Evolutionary conservation across 768 basidiomycete species (phyloP).

Genomic region (Leccinum incarnatum): DNA sequence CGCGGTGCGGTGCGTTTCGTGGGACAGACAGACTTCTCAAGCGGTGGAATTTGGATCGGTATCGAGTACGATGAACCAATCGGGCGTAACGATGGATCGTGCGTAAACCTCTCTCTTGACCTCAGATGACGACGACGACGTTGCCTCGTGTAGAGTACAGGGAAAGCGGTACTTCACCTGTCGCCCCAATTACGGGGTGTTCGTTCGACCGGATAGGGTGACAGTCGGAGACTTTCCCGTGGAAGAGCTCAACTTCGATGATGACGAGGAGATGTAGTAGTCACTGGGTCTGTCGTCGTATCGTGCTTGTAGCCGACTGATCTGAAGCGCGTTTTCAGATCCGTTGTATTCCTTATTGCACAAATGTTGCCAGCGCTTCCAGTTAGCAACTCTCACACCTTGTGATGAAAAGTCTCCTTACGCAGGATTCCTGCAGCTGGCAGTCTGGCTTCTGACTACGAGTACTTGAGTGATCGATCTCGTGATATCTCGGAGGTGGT

Average conservation of each 20-base stretch:
- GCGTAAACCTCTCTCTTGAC: conserved; percentile 34
- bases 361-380: too few relatives aligned
- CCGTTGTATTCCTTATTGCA: neutral
- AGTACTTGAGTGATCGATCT: too few relatives aligned
- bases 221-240: conserved; percentile 84
- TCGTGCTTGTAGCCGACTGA: neutral
- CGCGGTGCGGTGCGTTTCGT: conserved; percentile 86
- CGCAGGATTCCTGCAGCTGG: too few relatives aligned
- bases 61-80: conserved; percentile 94
- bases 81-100: conserved; percentile 96
- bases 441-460: too few relatives aligned
- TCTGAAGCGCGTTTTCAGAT: neutral
- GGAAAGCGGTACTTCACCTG: conserved; percentile 87
- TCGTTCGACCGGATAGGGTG: conserved; percentile 82
- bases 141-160: conserved; percentile 55
- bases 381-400: too few relatives aligned
- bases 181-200: conserved; percentile 72
- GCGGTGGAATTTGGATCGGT: conserved; percentile 77
- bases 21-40: conserved; percentile 73
- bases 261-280: conserved; percentile 71
- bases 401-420: too few relatives aligned
- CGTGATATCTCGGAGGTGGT: neutral
- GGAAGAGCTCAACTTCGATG: conserved; percentile 71
- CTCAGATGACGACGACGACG: neutral
- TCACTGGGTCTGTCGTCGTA: neutral